These are phyloP conservation scores for Thalassia testudinum DNA, from an alignment of 116 monocot species.

Conservation along the genomic window DNA sequence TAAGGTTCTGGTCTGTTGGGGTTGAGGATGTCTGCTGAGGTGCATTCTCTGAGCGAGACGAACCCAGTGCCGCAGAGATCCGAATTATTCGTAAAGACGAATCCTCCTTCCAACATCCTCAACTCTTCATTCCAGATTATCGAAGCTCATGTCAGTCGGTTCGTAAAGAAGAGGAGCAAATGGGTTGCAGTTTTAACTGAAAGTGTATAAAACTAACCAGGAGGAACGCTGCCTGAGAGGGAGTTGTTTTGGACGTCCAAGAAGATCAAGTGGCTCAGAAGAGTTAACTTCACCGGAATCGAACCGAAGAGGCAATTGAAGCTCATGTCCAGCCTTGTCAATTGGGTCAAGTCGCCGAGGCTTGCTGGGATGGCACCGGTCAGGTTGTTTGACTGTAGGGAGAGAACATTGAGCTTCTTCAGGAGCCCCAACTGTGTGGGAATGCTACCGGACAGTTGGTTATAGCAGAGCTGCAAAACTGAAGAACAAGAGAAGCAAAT, in stretches of 20 bases:
- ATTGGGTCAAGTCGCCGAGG: slow-evolving; percentile 19
- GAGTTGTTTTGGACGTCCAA: slow-evolving; percentile 30
- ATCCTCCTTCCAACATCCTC: slow-evolving; percentile 21
- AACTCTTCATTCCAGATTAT: slow-evolving; percentile 24
- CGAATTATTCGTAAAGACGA: slow-evolving; percentile 25
- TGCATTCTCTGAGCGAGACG: slow-evolving; percentile 19
- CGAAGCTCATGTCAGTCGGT: too few species aligned
- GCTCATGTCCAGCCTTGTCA: slow-evolving; percentile 27
- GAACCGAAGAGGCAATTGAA: slow-evolving; percentile 33
- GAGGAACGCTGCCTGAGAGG: slow-evolving; percentile 58
- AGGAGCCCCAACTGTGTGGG: slow-evolving; percentile 20
- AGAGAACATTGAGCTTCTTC: slow-evolving; percentile 30
- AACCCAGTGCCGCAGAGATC: slow-evolving; percentile 35
- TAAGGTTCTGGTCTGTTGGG: slow-evolving; percentile 26
- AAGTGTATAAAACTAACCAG: slow-evolving; percentile 32
- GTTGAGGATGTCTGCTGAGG: slow-evolving; percentile 13
- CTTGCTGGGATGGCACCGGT: slow-evolving; percentile 36
- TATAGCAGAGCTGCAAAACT: slow-evolving; percentile 40
- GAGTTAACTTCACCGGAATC: slow-evolving; percentile 23
- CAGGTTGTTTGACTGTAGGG: slow-evolving; percentile 26
- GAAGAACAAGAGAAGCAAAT: too few species aligned
- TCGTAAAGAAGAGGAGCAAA: too few species aligned
- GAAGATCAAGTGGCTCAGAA: slow-evolving; percentile 11
- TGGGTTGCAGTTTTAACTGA: too few species aligned
- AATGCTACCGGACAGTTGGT: slow-evolving; percentile 32